phyloP scores from a whole-genome alignment of 192 early-diverging fungal species.

The Glomus cerebriforme region DNA sequence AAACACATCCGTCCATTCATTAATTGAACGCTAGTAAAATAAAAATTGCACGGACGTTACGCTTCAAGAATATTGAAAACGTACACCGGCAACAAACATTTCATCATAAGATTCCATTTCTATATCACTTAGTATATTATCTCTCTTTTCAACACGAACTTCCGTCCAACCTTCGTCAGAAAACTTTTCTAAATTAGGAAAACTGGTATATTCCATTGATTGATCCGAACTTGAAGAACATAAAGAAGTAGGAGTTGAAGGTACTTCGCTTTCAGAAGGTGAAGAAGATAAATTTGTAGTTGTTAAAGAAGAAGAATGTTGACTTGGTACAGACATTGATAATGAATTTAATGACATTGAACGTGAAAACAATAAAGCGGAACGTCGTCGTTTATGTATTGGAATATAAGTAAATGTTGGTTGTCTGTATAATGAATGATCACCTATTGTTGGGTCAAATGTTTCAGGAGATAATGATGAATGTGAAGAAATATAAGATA shows the following conservation, averaged over 20 bases:
- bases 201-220: slow-evolving; percentile 9
- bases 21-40: background rate
- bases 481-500: background rate
- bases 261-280: background rate
- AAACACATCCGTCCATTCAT: too few species aligned
- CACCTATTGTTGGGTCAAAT: background rate
- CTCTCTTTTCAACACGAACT: background rate
- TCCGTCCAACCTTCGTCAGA: slow-evolving; percentile 13
- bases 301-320: background rate
- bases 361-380: background rate
- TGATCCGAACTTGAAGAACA: background rate
- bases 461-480: background rate
- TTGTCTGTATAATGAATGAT: background rate
- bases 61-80: slow-evolving; percentile 14
- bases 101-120: slow-evolving; percentile 29
- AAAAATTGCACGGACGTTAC: background rate
- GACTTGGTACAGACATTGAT: background rate
- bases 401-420: slow-evolving; percentile 25
- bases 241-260: background rate
- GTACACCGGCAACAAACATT: slow-evolving; percentile 13
- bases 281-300: background rate
- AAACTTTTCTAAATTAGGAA: slow-evolving; percentile 20
- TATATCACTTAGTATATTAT: background rate
- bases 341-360: background rate
- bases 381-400: slow-evolving; percentile 17